Evolutionary conservation across 1,284 basidiomycete species (phyloP), one percentile per base, ranked within the genome.

Genomic region (Microbotryomycetes sp.): DNA sequence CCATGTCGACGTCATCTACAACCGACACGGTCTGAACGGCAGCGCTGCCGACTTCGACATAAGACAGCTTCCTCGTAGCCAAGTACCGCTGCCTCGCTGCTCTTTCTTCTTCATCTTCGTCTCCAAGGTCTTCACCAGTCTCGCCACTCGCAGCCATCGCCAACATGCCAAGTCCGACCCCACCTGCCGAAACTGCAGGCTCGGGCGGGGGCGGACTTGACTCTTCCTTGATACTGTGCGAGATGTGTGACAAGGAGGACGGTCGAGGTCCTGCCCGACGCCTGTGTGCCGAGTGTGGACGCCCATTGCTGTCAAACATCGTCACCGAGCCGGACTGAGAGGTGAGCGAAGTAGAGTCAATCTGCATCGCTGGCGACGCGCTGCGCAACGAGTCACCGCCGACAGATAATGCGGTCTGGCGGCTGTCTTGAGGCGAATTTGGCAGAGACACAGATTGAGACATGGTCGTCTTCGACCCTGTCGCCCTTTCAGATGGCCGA

Each of bases 81-180:
- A 46, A 16, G 28, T 52, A 51, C 4, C 31, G 7, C 26, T 45
- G 29, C 5, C 30, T n/a, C 27, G 21, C 48, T 23, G 30, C 21
- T 46, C 6, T n/a, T 24, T 30, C 55, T 50, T 50, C 46, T 49
- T 31, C 9, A 21, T 47, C 21, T 11, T 52, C 57, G 28, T 53
- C 23, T 18, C 45, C 54, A 27, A 55, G 41, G 29, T 1, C 54
- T 27, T 29, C n/a, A 13, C 29, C 29, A 30, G 53, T 23, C 27
- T 29, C 26, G 7, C n/a, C 50, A 52, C 50, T 52, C 1, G 46
- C 29, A 9, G 61, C 61, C 13, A 59, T 54, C 4, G 48, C 52
- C 13, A 63, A 55, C 61, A 63, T 60, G 13, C 61, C 61, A 1
- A 63, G 47, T 2, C 61, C 61, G 28, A 63, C 13, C 35, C 45